Percentiles rank a stretch among this genome's conserved stretches.
These are phyloP conservation scores for Calycina marina DNA, from an alignment of 2,329 filamentous ascomycete genomes.

Conservation along the genomic window DNA sequence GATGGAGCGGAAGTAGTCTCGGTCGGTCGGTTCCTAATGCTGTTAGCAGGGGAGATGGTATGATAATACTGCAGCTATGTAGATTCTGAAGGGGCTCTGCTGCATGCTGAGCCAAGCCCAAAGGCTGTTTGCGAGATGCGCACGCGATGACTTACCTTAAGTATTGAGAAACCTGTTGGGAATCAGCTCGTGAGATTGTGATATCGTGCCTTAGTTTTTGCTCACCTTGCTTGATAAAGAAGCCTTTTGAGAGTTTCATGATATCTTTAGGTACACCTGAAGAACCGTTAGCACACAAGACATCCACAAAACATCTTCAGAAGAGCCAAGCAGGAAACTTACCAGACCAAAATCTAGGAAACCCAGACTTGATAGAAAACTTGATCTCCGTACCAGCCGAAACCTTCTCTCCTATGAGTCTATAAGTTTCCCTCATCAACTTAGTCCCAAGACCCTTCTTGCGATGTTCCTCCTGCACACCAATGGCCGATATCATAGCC, in stretches of 20 bases:
- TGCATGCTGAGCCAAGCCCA: too few relatives aligned
- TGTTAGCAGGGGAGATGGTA: too few relatives aligned
- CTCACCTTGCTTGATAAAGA: too few relatives aligned
- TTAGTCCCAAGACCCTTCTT: conserved; percentile 26
- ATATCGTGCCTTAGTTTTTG: too few relatives aligned
- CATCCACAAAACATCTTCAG: too few relatives aligned
- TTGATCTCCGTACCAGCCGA: neutral
- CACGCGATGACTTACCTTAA: neutral
- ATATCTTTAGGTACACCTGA: neutral
- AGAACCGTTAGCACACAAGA: too few relatives aligned
- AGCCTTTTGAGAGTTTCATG: too few relatives aligned
- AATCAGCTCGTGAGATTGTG: too few relatives aligned
- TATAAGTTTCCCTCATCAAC: conserved; percentile 17
- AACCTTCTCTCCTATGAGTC: conserved; percentile 13
- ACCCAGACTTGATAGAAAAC: conserved; percentile 20
- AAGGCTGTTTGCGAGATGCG: neutral
- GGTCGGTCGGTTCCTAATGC: conserved; percentile 14
- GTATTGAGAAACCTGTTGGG: neutral
- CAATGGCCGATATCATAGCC: conserved; percentile 24
- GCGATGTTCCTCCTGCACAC: conserved; percentile 23
- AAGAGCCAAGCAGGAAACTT: too few relatives aligned
- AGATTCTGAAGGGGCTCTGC: too few relatives aligned
- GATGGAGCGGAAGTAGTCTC: conserved; percentile 28
- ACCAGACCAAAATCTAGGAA: conserved; percentile 32
- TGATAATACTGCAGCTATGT: neutral